A percentile compares a stretch with the other conserved stretches of the same genome.
Evolutionary conservation across 2,329 filamentous ascomycete genomes (phyloP).

Genomic region (Aureobasidium pullulans): DNA sequence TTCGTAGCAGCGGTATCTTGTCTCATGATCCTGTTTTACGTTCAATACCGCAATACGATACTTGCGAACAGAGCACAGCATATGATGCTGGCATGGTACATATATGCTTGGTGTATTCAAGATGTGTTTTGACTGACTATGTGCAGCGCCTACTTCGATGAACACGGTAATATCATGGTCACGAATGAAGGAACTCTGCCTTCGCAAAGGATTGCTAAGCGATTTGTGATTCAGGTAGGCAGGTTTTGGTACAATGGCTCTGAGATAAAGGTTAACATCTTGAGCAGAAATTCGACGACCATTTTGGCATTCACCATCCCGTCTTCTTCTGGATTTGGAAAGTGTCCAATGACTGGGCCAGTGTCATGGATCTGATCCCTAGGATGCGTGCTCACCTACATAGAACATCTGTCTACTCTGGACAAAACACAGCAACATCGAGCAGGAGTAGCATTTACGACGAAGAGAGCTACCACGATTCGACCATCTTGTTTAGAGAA

Average conservation of each 20-base stretch:
- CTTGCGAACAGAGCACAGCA: constrained; percentile 44
- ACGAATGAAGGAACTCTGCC: constrained; percentile 63
- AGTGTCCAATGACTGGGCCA: constrained; percentile 69
- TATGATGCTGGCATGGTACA: constrained; percentile 43
- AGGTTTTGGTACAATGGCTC: background rate
- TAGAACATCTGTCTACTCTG: constrained; percentile 29
- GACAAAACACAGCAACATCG: constrained; percentile 25
- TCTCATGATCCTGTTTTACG: constrained; percentile 30
- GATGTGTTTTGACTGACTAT: background rate
- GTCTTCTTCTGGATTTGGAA: constrained; percentile 85
- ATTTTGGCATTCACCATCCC: constrained; percentile 67
- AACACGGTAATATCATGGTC: constrained; percentile 58
- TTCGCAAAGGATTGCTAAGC: constrained; percentile 69
- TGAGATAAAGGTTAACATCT: background rate
- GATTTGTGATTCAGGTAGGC: constrained; percentile 59
- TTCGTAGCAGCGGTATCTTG: constrained; percentile 31
- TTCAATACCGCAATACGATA: constrained; percentile 29
- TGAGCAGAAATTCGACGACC: constrained; percentile 56
- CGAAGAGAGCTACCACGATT: constrained; percentile 56
- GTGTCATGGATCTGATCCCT: constrained; percentile 59
- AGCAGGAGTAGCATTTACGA: constrained; percentile 35
- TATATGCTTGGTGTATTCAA: background rate
- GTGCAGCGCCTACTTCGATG: constrained; percentile 55
- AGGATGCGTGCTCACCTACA: constrained; percentile 67
- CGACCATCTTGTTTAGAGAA: constrained; percentile 71